Evolutionary conservation across 2,329 filamentous ascomycete genomes (phyloP), one percentile per base, ranked within the genome.

Genomic region (Fusarium tricinctum): DNA sequence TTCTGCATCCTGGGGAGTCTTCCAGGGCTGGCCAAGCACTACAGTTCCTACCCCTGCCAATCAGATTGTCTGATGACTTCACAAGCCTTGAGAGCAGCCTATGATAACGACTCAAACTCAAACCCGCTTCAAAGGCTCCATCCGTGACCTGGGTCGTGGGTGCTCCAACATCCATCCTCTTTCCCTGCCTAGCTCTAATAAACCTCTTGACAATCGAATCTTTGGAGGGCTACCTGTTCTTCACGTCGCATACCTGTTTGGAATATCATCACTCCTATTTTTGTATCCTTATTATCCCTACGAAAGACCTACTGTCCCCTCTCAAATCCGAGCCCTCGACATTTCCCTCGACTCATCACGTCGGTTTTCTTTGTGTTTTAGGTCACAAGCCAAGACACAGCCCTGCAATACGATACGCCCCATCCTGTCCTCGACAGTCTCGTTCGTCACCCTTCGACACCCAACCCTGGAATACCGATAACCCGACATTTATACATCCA

Each of bases 331-430:
- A 40, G 3, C 20, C 45, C 46, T 50, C 33, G 48, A 40, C 40
- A 55, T 48, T 43, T 35, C 45, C 17, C 32, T 50, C 40, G 43
- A 65, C 35, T 60, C 46, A 40, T 38, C 61, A 43, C 43, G 43
- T 49, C 66, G 50, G 57, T 63, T 55, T 70, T 58, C 59, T 68
- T 62, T 61, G 64, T 70, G 63, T 47, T 63, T 62, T 52, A 66
- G 66, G 66, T 67, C 66, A 69, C 57, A 69, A 67, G 66, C 66
- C 66, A 69, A 62, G 57, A 57, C 63, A 62, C 39, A 61, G 58
- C 52, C 57, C 66, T 64, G 58, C 48, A 44, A 59, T 10, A 38
- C 33, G 33, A 53, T 42, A 63, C 56, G 45, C 22, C 48, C 62
- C 48, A 32, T 50, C 23, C 39, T 46, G 45, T 51, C 56, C 53